Base-by-base conservation (phyloP, 306 rosid species). In the Vachellia pachyceras region DNA sequence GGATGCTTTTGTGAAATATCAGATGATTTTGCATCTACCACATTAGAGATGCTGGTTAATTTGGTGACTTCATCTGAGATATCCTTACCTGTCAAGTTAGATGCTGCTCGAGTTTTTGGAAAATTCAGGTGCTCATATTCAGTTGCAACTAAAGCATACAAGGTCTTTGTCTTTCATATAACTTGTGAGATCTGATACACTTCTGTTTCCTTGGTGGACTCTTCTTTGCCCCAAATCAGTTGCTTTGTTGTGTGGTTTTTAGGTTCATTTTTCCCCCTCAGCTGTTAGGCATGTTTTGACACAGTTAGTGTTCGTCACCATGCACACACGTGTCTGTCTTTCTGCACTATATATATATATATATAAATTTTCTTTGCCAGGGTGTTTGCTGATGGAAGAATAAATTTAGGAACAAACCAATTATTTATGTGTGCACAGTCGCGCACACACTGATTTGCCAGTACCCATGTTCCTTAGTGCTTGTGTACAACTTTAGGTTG, bases 1-100 rank as follows among this genome's bases (percentile, higher is more conserved):
- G 95, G 94, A 35, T 91, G 99, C 85, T 88, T 95, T 65, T 81
- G 92, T 78, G 94, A 95, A 84, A 55, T 88, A 65, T 90, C 98
- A 1, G 90, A 91, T 81, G 99, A 93, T 85, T 95, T 95, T 84
- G 89, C 96, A 3, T 79, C 77, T 81, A 77, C 82, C 74, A 70
- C 89, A 44, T 58, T 91, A 77, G 94, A 85, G 90, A 91, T 93
- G 90, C 83, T 95, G 80, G 82, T 79, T 70, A 89, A 77, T 73
- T 17, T 89, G 89, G 81, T 89, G 90, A 86, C 76, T 72, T 77
- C 91, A 67, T 85, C 90, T 41, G 82, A 83, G 74, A 83, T 83
- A 9, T 63, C 84, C 10, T 63, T 79, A 57, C 69, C 87, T 45
- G 50, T 90, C 83, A 91, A 85, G 87, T 78, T 90, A 72, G 86